Conservation (phyloP, 768 basidiomycete species). For the Naganishia randhawae region DNA sequence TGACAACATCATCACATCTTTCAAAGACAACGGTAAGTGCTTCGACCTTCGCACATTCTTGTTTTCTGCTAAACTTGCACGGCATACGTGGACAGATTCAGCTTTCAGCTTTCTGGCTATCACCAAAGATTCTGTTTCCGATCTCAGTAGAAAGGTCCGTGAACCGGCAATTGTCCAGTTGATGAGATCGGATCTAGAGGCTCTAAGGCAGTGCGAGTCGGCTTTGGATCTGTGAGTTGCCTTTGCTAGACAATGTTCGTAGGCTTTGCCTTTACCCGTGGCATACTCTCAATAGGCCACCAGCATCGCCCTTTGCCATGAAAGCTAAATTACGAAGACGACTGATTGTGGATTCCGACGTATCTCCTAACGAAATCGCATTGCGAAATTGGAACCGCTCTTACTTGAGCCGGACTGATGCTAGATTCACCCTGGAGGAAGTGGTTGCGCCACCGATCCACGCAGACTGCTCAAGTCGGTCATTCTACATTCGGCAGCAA, state of each 20-base stretch:
- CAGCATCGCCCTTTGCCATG: neutral
- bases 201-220: neutral
- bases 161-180: slow-evolving; percentile 14
- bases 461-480: slow-evolving; percentile 68
- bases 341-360: slow-evolving; percentile 34
- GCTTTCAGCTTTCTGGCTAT: slow-evolving; percentile 73
- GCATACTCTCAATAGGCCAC: neutral
- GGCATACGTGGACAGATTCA: slow-evolving; percentile 50
- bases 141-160: slow-evolving; percentile 14
- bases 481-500: slow-evolving; percentile 56
- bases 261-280: neutral
- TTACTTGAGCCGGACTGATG: slow-evolving; percentile 70
- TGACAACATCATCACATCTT: slow-evolving; percentile 70
- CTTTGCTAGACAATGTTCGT: neutral
- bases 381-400: slow-evolving; percentile 65
- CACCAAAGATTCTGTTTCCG: slow-evolving; percentile 26
- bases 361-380: slow-evolving; percentile 63
- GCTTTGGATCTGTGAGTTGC: slow-evolving; percentile 2
- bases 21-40: slow-evolving; percentile 53
- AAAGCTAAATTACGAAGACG: slow-evolving; percentile 13
- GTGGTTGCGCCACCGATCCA: slow-evolving; percentile 79
- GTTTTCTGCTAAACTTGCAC: neutral
- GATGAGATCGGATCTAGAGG: slow-evolving; percentile 15
- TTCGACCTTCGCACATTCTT: neutral
- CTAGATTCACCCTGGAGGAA: slow-evolving; percentile 81